These are phyloP conservation scores for Xylaria sp. DNA, from an alignment of 495 filamentous ascomycete species.

Conservation along the genomic window DNA sequence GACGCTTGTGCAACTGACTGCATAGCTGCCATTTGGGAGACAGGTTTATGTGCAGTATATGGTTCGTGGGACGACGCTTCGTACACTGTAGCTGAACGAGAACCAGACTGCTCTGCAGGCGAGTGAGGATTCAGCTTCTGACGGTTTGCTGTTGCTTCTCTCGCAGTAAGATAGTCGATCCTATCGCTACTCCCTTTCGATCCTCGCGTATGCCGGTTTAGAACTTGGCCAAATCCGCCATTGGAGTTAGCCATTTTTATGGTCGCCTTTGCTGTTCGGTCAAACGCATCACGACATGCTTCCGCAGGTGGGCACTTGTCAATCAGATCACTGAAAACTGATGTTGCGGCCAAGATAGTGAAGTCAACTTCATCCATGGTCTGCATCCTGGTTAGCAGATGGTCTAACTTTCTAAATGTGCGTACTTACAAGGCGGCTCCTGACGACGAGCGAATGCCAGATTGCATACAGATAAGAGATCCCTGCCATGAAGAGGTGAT, in stretches of 20 bases:
- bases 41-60: slow-evolving; percentile 35
- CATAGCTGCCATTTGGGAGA: slow-evolving; percentile 35
- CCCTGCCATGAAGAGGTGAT: slow-evolving; percentile 97
- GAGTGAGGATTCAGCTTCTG: slow-evolving; percentile 33
- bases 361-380: slow-evolving; percentile 96
- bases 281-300: slow-evolving; percentile 92
- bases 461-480: slow-evolving; percentile 97
- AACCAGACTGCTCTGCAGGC: slow-evolving; percentile 34
- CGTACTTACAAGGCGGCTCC: slow-evolving; percentile 76
- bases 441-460: slow-evolving; percentile 91
- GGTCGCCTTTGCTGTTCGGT: slow-evolving; percentile 92
- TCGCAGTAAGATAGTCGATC: slow-evolving; percentile 43
- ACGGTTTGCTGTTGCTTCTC: slow-evolving; percentile 44
- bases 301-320: slow-evolving; percentile 61
- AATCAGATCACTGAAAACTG: slow-evolving; percentile 57
- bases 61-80: slow-evolving; percentile 34
- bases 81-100: slow-evolving; percentile 33
- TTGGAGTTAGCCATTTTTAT: slow-evolving; percentile 88
- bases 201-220: slow-evolving; percentile 35
- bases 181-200: slow-evolving; percentile 39
- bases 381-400: slow-evolving; percentile 55
- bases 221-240: slow-evolving; percentile 72
- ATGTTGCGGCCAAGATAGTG: slow-evolving; percentile 92
- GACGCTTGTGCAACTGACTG: slow-evolving; percentile 34
- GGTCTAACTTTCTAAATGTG: background rate